Base-by-base conservation (phyloP, 352 stramenopile species). In the Pythium pyrilobum region DNA sequence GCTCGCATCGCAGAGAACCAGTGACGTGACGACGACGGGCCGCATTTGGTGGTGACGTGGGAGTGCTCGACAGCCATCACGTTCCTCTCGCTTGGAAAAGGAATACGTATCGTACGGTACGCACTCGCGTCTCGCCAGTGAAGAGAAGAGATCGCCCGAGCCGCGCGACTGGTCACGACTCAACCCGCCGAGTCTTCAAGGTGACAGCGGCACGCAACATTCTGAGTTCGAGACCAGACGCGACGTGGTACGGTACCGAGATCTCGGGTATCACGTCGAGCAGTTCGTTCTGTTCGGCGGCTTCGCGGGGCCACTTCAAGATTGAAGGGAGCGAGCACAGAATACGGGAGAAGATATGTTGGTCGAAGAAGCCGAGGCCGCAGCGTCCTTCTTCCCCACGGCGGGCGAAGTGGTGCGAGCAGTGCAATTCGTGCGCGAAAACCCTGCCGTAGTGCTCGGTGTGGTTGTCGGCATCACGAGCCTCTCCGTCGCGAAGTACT, bases 401-500 rank as follows among this genome's bases (percentile, higher is more conserved):
- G 63, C 73, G 5, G 55, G 62, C 3, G 80, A 90, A 64, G 73
- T 90, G 52, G 61, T 82, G 28, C 71, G 79, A 4, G 78, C 74
- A 2, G 71, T 88, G 31, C 65, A 71, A 41, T 90, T 79, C 69
- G 61, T 87, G 41, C 77, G 77, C 20, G 73, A 88, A 40, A 85
- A 90, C 36, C 75, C 80, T 9, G 74, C 66, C 15, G 63, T 90
- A 13, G 80, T 79, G 2, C 74, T 77, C 0, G 76, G 75, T 3
- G 77, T 84, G 52, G 67, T 84, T 21, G 77, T 87, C 20, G 80
- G 77, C 3, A 64, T 87, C 47, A 87, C 80, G 3, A 82, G 75
- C 56, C 80, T 85, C 40, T 85, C 77, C 0, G 66, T 90, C 16
- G 77, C 75, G 29, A 77, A 79, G 42, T 88, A 87, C 67, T 85